Percentiles rank a stretch among this genome's conserved stretches.
Conservation (phyloP, 129 eudicot genomes). For the Centrapalus pauciflorus region DNA sequence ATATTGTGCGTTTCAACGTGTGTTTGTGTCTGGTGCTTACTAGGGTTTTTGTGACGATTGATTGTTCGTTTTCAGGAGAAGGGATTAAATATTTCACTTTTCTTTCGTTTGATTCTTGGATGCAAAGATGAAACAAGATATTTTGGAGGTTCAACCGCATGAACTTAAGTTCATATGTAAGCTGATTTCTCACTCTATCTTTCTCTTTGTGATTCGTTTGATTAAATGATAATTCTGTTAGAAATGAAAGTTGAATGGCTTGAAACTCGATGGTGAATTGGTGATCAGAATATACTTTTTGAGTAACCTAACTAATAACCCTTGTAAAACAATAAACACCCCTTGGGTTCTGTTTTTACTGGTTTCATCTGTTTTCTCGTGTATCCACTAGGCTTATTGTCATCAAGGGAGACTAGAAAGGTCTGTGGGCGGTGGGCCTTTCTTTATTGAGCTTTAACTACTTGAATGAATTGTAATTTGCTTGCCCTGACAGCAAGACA, state of each 20-base stretch:
- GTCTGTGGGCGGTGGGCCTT: not conserved
- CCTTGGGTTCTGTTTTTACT: not conserved
- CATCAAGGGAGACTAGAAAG: not conserved
- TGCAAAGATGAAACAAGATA: constrained; percentile 39
- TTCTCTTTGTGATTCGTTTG: not conserved
- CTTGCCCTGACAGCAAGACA: not conserved
- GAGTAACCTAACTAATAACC: not conserved
- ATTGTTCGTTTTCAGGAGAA: constrained; percentile 21
- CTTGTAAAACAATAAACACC: not conserved
- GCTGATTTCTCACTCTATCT: constrained; percentile 8
- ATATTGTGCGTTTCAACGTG: not conserved
- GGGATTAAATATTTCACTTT: not conserved
- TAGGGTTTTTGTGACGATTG: constrained; percentile 20
- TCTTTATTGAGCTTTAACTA: constrained; percentile 5
- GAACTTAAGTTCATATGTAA: constrained; percentile 53
- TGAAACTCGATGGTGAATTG: not conserved
- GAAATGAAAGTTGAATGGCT: not conserved
- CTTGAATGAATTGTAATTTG: not conserved
- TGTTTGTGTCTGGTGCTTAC: not conserved
- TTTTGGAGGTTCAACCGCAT: constrained; percentile 57
- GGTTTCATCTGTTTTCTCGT: not conserved
- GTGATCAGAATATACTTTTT: not conserved
- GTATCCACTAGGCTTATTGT: constrained; percentile 5
- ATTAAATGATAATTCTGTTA: constrained; percentile 1
- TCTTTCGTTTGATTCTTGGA: constrained; percentile 17